Evolutionary conservation across 768 basidiomycete genomes (phyloP), one percentile per base, ranked within the genome.

Genomic region (Kwoniella europaea): DNA sequence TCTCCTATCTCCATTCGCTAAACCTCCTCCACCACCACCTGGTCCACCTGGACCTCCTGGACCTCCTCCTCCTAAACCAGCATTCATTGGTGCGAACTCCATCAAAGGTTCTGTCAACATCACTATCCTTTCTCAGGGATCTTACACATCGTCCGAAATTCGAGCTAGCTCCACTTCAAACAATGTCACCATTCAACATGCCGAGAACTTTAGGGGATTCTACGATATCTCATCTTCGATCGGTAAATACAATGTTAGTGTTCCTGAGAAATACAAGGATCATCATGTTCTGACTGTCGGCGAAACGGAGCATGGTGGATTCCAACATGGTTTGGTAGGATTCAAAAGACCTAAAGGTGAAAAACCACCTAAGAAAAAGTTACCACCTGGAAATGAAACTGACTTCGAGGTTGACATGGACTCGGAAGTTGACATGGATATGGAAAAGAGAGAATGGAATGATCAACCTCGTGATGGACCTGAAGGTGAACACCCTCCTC

Each of bases 61-160:
- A n/a, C 71, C 67, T 10, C 71, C 68, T 41, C 63, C 58, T 13
- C 72, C 75, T 24, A 74, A 71, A 16, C 76, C 79, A 20, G 73
- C 63, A 15, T 69, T 66, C 46, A 76, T 79, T 67, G 58, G 63
- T 29, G 79, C 75, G 3, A 71, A 64, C 44, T 71, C 77, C 10
- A 52, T 65, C 3, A 77, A 72, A 9, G 77, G 79, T 22, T 63
- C 63, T 10, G 52, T 78, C 29, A 71, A 72, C n/a, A 65, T 79
- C 24, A 59, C 65, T 24, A 65, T 78, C 67, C 68, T 57, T 16
- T 53, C 66, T 46, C 60, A 74, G 29, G 71, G 69, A 16, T 50
- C 24, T 6, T 62, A 63, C 64, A 57, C 65, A 44, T 71, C 65
- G n/a, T 63, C 71, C 29, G 57, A 66, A 35, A 70, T 74, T 63